Conservation (phyloP, 306 rosid genomes). For the Cucurbita maxima region DNA sequence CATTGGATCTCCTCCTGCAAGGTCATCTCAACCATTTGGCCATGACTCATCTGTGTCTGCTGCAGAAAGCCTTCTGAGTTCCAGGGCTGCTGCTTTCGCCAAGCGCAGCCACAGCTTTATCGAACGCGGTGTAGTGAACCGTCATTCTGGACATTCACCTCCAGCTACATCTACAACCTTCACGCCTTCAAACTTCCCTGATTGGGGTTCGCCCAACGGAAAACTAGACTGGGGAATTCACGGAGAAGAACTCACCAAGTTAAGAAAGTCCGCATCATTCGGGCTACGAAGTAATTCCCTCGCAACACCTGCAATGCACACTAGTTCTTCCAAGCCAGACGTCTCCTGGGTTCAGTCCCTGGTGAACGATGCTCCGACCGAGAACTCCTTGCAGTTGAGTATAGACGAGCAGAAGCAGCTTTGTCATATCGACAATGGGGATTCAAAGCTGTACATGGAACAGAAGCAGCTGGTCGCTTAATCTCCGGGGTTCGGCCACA, state of each 20-base stretch:
- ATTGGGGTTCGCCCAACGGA: slow-evolving; percentile 66
- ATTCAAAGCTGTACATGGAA: slow-evolving; percentile 44
- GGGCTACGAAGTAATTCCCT: slow-evolving; percentile 29
- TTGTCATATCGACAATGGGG: slow-evolving; percentile 29
- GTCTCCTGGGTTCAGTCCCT: slow-evolving; percentile 70
- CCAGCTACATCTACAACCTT: slow-evolving; percentile 14
- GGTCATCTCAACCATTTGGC: slow-evolving; percentile 29
- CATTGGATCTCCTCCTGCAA: slow-evolving; percentile 28
- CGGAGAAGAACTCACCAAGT: slow-evolving; percentile 48
- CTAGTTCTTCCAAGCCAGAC: slow-evolving; percentile 30
- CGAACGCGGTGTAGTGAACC: slow-evolving; percentile 29
- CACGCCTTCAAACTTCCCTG: slow-evolving; percentile 24
- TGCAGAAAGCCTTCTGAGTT: slow-evolving; percentile 23
- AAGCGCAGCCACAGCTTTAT: slow-evolving; percentile 59
- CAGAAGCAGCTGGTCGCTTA: slow-evolving; percentile 60
- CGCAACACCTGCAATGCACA: slow-evolving; percentile 8
- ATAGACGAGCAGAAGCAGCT: slow-evolving; percentile 36
- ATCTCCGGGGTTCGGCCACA: background rate
- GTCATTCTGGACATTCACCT: slow-evolving; percentile 33
- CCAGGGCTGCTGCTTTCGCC: slow-evolving; percentile 45
- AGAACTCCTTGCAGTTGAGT: slow-evolving; percentile 14
- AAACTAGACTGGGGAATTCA: slow-evolving; percentile 56
- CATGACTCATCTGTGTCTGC: slow-evolving; percentile 17
- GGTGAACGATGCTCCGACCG: slow-evolving; percentile 38
- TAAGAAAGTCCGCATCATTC: slow-evolving; percentile 59